Evolutionary conservation across 495 filamentous ascomycete species (phyloP).

Genomic region (Pyrenula aspistea): DNA sequence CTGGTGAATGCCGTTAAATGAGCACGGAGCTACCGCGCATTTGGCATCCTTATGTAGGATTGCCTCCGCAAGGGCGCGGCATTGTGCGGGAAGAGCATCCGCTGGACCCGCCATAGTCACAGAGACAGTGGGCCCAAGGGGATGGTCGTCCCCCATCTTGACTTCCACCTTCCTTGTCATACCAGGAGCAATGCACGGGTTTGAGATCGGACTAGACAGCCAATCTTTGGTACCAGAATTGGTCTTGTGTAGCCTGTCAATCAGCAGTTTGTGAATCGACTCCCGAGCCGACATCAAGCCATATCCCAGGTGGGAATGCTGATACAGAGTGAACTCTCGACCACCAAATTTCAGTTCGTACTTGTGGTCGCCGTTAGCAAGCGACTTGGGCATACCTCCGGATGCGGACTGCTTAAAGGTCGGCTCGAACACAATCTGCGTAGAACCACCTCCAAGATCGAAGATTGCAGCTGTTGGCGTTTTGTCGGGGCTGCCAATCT

Average conservation of each 20-base stretch:
- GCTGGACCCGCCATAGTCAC: slow-evolving; percentile 81
- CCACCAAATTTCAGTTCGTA: slow-evolving; percentile 87
- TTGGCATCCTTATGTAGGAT: slow-evolving; percentile 78
- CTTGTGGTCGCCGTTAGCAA: slow-evolving; percentile 89
- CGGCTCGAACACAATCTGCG: slow-evolving; percentile 95
- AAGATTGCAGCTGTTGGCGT: slow-evolving; percentile 87
- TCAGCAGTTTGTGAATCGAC: slow-evolving; percentile 61
- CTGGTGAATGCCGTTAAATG: slow-evolving; percentile 94
- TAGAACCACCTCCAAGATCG: slow-evolving; percentile 91
- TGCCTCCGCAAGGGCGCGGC: slow-evolving; percentile 78
- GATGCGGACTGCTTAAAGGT: slow-evolving; percentile 66
- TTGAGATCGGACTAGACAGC: slow-evolving; percentile 51
- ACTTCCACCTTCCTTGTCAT: slow-evolving; percentile 60
- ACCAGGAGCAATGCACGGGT: slow-evolving; percentile 82
- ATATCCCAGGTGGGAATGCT: slow-evolving; percentile 95
- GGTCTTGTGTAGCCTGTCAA: slow-evolving; percentile 45
- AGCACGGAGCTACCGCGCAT: slow-evolving; percentile 80
- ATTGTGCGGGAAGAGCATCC: slow-evolving; percentile 65
- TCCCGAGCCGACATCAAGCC: slow-evolving; percentile 91
- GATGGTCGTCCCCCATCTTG: slow-evolving; percentile 46
- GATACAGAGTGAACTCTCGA: slow-evolving; percentile 85
- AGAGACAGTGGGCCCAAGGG: slow-evolving; percentile 45
- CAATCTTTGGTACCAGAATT: slow-evolving; percentile 38
- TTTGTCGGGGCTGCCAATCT: slow-evolving; percentile 87
- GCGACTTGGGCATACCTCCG: slow-evolving; percentile 78